Conservation (phyloP, 192 early-diverging fungal genomes). For the Pilobolus umbonatus region DNA sequence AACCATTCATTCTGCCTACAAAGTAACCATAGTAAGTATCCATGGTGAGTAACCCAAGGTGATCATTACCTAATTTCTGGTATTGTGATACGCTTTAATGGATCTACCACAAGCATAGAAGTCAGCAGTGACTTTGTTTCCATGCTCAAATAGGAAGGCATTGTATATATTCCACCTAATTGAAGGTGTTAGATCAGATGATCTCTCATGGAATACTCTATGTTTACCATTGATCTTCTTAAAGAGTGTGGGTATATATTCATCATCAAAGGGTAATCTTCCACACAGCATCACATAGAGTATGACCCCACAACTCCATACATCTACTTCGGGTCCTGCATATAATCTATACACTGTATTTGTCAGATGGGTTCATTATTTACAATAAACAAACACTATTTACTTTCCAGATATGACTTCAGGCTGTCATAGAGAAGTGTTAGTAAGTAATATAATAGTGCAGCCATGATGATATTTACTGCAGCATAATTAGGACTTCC, state of each 20-base stretch:
- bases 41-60: not conserved
- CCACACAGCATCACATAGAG: conserved; percentile 18
- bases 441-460: not conserved
- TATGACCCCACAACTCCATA: conserved; percentile 93
- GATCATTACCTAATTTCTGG: conserved; percentile 59
- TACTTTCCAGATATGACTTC: conserved; percentile 82
- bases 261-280: conserved; percentile 81
- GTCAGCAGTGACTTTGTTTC: conserved; percentile 78
- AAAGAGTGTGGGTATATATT: conserved; percentile 81
- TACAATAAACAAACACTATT: conserved; percentile 6
- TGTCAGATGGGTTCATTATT: not conserved
- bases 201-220: not conserved
- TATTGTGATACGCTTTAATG: conserved; percentile 92
- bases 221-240: conserved; percentile 89
- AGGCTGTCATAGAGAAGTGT: conserved; percentile 34
- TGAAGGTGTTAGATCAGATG: not conserved
- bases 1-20: conserved; percentile 88
- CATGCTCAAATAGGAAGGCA: conserved; percentile 82
- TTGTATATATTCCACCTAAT: conserved; percentile 82
- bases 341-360: conserved; percentile 48
- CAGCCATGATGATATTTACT: conserved; percentile 24
- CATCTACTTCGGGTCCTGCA: conserved; percentile 92
- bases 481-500: conserved; percentile 84
- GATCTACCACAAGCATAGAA: conserved; percentile 94
- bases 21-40: not conserved